Conservation (phyloP, 306 rosid genomes). For the Acmispon strigosus region DNA sequence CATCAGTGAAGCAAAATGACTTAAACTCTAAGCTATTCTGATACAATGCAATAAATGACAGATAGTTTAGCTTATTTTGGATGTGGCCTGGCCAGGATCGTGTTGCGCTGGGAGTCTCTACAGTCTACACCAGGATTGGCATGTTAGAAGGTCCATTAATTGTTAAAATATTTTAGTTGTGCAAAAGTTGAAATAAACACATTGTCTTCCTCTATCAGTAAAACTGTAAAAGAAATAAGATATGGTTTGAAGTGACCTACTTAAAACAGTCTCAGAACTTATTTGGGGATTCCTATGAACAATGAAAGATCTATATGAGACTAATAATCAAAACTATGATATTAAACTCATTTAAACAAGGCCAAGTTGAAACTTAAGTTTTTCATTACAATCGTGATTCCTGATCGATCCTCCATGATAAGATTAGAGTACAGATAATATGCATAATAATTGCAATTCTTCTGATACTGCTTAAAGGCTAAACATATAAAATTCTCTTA, state of each 20-base stretch:
- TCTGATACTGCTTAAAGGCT: not conserved
- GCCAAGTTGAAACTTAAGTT: not conserved
- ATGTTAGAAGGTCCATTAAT: not conserved
- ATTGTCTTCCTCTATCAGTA: not conserved
- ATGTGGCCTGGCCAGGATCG: not conserved
- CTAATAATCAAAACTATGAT: not conserved
- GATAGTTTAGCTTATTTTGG: not conserved
- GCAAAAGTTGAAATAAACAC: not conserved
- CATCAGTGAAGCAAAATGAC: not conserved
- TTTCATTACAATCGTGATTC: not conserved
- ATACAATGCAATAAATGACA: not conserved
- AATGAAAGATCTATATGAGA: not conserved
- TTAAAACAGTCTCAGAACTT: not conserved
- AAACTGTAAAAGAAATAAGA: not conserved
- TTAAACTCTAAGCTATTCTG: not conserved
- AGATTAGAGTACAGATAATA: slow-evolving; percentile 2
- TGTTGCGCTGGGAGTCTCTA: not conserved
- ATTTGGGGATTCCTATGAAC: not conserved
- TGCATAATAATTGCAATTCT: not conserved
- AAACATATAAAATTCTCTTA: not conserved
- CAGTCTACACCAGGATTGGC: slow-evolving; percentile 12
- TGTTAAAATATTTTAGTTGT: slow-evolving; percentile 7
- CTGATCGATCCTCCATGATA: slow-evolving; percentile 1
- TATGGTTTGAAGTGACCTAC: not conserved
- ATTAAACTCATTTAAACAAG: not conserved